Conservation (phyloP, 208 protist species). For the Balamuthia mandrillaris region DNA sequence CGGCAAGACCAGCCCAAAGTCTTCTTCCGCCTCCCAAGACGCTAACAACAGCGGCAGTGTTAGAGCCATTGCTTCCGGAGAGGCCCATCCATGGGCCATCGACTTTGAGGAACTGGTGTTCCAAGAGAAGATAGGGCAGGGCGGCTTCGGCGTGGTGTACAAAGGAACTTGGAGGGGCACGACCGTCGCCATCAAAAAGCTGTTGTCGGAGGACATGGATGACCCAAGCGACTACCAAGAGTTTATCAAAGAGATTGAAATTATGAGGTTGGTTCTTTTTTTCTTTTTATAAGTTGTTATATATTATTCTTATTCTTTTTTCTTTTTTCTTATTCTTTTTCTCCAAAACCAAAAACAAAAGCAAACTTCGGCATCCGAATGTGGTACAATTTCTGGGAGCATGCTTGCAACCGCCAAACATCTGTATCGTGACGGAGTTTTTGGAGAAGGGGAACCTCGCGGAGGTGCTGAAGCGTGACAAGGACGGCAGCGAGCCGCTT, state of each 20-base stretch:
- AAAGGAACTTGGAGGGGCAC: constrained; percentile 29
- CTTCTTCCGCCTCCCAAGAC: too few species aligned
- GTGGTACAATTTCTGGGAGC: constrained; percentile 28
- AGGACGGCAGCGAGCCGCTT: too few species aligned
- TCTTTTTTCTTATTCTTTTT: background rate
- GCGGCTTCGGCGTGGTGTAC: constrained; percentile 34
- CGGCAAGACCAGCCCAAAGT: too few species aligned
- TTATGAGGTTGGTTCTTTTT: background rate
- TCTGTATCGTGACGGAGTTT: constrained; percentile 34
- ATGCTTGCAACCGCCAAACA: background rate
- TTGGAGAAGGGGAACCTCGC: constrained; percentile 12
- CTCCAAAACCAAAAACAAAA: background rate
- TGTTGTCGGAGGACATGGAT: constrained; percentile 29
- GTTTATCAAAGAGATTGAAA: constrained; percentile 32
- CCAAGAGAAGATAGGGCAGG: constrained; percentile 31
- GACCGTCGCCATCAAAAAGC: constrained; percentile 28
- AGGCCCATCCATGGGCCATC: constrained; percentile 30
- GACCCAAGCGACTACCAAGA: constrained; percentile 18
- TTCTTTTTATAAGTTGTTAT: too few species aligned
- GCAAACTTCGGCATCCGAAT: background rate
- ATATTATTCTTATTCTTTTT: background rate
- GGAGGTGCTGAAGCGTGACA: constrained; percentile 19
- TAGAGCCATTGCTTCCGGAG: too few species aligned
- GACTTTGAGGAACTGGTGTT: constrained; percentile 33
- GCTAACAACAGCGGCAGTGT: too few species aligned